Evolutionary conservation across 1,284 basidiomycete genomes (phyloP), one percentile per base, ranked within the genome.

Genomic region (Boletellus deceptivus): DNA sequence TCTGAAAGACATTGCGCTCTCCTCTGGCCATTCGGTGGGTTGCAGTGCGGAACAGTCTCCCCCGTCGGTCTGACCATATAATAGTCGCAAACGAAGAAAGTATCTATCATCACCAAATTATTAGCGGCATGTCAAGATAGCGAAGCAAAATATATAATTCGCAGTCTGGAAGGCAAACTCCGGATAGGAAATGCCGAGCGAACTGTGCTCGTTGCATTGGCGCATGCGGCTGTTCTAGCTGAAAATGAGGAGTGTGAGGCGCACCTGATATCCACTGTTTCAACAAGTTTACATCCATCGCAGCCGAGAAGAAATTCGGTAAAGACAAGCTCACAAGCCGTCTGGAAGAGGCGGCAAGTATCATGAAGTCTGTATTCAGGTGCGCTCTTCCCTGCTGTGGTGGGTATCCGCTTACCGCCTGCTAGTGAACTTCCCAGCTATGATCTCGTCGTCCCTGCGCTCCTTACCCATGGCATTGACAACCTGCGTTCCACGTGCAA

Each of bases 111-210:
- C 65, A 97, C 93, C 46, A 93, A 95, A 64, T 78, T 99, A 2
- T 78, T 99, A 1, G 93, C 95, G 2, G 88, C 93, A 5, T 99
- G 95, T 64, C 86, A 93, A 63, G 91, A 86, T 41, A 77, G 83
- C 36, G 88, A 91, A 66, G 94, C 96, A 20, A 99, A 98, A 69
- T 99, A 96, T 68, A 90, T 99, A 55, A 89, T 99, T 47, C 87
- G 97, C 44, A 93, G 90, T 68, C 72, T 99, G 58, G 96, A 98
- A 72, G 97, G 97, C 50, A 99, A 99, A 71, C 80, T 99, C 34
- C 84, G 97, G 6, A 99, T 99, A 64, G 93, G 97, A 40, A 88
- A 99, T 59, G 97, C 97, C 3, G 97, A 99, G 67, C 85, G 91
- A 49, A 95, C 94, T 0, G 88, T 97, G 7, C 76, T 97, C 17